These are phyloP conservation scores for Mortierella sp. DNA, from an alignment of 371 early-diverging fungal genomes.

Conservation along the genomic window DNA sequence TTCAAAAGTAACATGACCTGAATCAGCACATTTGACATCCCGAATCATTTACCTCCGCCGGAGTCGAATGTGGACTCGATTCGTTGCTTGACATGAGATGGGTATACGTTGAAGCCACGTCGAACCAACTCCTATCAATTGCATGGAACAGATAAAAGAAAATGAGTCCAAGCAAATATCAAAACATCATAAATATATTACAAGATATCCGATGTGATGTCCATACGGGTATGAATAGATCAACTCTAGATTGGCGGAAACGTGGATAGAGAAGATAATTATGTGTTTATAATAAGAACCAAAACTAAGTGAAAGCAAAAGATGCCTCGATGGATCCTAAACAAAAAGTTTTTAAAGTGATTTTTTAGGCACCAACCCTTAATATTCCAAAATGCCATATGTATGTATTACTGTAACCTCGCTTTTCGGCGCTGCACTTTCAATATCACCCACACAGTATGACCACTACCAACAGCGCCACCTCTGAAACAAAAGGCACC, in stretches of 20 bases:
- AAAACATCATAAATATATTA: neutral
- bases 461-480: neutral
- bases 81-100: constrained; percentile 38
- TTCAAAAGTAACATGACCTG: neutral
- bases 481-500: neutral
- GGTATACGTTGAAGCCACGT: neutral
- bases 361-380: no score
- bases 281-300: no score
- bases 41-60: constrained; percentile 32
- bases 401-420: no score
- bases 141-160: neutral
- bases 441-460: no score
- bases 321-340: no score
- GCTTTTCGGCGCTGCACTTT: no score
- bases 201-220: no score
- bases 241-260: neutral
- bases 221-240: no score
- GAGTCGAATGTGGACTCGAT: constrained; percentile 39
- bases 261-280: neutral
- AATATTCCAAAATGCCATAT: no score
- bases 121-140: neutral
- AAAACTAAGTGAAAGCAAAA: constrained; percentile 2
- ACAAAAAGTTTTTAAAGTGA: no score
- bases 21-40: neutral
- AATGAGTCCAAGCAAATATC: neutral